Conservation (phyloP, 768 basidiomycete genomes). For the Leccinum fibrillosum region DNA sequence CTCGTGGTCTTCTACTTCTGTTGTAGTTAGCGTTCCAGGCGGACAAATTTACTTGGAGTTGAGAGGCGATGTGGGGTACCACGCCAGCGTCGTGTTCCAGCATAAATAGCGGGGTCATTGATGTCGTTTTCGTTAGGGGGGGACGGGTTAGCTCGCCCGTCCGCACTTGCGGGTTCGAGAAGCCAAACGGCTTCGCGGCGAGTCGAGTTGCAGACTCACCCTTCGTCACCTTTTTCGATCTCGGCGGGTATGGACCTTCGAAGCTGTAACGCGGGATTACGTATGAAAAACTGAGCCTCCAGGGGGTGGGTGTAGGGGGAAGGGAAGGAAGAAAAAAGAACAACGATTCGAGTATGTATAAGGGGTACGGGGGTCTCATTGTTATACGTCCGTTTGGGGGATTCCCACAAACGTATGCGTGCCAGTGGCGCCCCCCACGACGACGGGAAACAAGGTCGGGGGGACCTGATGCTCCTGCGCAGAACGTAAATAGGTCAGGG, state of each 20-base stretch:
- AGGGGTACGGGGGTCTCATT: background rate
- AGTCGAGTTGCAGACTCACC: background rate
- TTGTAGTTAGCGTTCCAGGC: too few relatives aligned
- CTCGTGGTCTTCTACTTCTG: too few relatives aligned
- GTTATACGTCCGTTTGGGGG: background rate
- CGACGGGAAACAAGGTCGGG: background rate
- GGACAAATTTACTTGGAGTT: background rate
- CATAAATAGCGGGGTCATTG: too few relatives aligned
- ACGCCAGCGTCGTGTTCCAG: background rate
- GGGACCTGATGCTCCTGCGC: background rate
- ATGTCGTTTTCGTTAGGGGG: background rate
- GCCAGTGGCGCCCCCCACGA: background rate
- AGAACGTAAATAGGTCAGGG: conserved; percentile 8
- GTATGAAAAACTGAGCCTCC: background rate
- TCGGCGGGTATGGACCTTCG: background rate
- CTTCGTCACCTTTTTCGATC: conserved; percentile 1
- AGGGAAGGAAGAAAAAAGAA: background rate
- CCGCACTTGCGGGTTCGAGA: background rate
- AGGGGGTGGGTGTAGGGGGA: background rate
- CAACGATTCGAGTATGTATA: background rate
- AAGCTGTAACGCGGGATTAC: background rate
- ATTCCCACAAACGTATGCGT: background rate
- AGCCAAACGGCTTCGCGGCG: background rate
- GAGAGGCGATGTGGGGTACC: background rate
- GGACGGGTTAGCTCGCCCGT: background rate